Conservation (phyloP, 2,329 filamentous ascomycete species). For the Aureobasidium vineae region DNA sequence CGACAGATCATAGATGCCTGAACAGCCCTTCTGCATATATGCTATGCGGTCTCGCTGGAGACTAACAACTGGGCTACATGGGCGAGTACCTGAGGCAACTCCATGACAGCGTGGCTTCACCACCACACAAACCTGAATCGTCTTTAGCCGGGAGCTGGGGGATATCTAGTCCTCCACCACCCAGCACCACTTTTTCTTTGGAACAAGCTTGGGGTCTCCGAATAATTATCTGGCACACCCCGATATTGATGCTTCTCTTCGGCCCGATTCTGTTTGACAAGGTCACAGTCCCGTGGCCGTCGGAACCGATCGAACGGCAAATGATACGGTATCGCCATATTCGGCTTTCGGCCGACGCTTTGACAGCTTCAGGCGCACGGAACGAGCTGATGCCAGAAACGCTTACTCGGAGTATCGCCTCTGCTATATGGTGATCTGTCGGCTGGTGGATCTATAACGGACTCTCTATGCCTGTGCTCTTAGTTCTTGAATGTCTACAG, state of each 20-base stretch:
- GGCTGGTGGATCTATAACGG: neutral
- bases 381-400: too few species aligned
- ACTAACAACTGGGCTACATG: too few species aligned
- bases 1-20: neutral
- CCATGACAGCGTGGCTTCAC: conserved; percentile 19
- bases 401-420: neutral
- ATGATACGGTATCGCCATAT: neutral
- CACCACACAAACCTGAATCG: neutral
- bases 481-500: neutral
- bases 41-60: neutral
- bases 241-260: neutral
- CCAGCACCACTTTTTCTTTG: conserved; percentile 15
- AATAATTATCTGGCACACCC: conserved; percentile 13
- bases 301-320: conserved; percentile 4
- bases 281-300: neutral
- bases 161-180: neutral
- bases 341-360: neutral
- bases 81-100: neutral
- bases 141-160: conserved; percentile 6
- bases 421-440: neutral
- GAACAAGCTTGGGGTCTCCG: conserved; percentile 19
- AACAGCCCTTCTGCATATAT: neutral
- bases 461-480: neutral
- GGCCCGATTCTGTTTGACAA: conserved; percentile 12
- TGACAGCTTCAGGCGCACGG: too few species aligned